Base-by-base conservation (phyloP, 805 yeast species). In the Sugiyamaella mastotermitis region DNA sequence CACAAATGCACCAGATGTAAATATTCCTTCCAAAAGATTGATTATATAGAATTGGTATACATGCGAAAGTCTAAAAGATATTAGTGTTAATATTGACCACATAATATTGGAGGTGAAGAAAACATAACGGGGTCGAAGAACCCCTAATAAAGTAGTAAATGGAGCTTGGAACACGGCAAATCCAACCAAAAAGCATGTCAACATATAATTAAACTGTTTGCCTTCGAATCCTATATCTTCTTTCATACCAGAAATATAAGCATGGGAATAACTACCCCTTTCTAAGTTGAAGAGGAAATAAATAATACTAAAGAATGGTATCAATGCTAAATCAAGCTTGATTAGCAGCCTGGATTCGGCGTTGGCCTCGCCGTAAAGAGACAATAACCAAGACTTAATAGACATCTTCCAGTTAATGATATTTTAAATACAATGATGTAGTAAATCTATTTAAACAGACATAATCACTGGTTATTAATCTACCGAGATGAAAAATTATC, bases 91-190 rank as follows among this genome's bases (percentile, higher is more conserved):
- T 5, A 46, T 10, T 4, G 48, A 26, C 50, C 50, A 48, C 15
- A 35, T 17, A 9, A 35, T 11, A 26, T 43, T 41, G 25, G 35
- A 30, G 3, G 35, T 19, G 18, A 31, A 46, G 42, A 76, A 51
- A 77, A 81, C 74, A 45, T 1, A 76, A 62, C 35, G 66, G 68
- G 41, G 74, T 53, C 14, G 75, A 53, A 24, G 75, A 64, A 45
- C 78, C 45, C 46, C 78, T 77, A 49, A 76, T 69, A 71, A 51
- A 53, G 72, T 74, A 53, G 81, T 80, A 15, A 83, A 74, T 8
- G 87, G 87, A 25, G 80, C 56, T 66, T 76, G 71, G 6, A 77
- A 78, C 14, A 79, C 62, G 15, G 76, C 69, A 52, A 81, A 82
- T 4, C 86, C 87, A 5, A 75, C 69, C 15, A 71, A 72, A 55